Conservation (phyloP, 1,284 basidiomycete genomes). For the Sanghuangporus baumii region DNA sequence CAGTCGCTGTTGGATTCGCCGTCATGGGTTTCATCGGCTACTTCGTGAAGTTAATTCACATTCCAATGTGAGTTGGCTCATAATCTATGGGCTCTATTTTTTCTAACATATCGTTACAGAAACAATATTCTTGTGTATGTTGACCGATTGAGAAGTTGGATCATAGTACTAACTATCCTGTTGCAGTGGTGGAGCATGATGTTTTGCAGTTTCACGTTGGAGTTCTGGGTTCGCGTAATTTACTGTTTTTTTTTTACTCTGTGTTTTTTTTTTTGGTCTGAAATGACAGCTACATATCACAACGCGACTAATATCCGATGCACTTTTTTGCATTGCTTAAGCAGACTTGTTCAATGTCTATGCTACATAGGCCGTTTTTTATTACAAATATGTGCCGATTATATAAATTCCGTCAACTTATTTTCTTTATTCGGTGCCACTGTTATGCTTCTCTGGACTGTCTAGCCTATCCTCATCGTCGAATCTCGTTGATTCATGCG, state of each 20-base stretch:
- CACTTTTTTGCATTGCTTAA: no score
- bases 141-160: neutral
- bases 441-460: neutral
- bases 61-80: constrained; percentile 72
- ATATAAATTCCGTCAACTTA: neutral
- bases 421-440: neutral
- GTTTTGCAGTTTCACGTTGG: neutral
- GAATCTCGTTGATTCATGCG: neutral
- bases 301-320: neutral
- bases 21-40: constrained; percentile 99
- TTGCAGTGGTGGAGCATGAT: constrained; percentile 17
- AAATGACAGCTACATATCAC: neutral
- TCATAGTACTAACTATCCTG: neutral
- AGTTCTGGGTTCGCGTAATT: neutral
- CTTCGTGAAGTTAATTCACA: constrained; percentile 93
- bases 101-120: constrained; percentile 37
- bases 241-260: neutral
- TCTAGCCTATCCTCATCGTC: neutral
- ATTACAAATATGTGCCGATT: neutral
- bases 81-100: constrained; percentile 10
- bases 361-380: neutral
- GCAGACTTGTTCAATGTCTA: neutral
- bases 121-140: constrained; percentile 95
- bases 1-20: constrained; percentile 90
- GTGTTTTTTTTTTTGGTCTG: neutral